Base-by-base conservation (phyloP, 2,329 filamentous ascomycete genomes). In the Coleophoma crateriformis region DNA sequence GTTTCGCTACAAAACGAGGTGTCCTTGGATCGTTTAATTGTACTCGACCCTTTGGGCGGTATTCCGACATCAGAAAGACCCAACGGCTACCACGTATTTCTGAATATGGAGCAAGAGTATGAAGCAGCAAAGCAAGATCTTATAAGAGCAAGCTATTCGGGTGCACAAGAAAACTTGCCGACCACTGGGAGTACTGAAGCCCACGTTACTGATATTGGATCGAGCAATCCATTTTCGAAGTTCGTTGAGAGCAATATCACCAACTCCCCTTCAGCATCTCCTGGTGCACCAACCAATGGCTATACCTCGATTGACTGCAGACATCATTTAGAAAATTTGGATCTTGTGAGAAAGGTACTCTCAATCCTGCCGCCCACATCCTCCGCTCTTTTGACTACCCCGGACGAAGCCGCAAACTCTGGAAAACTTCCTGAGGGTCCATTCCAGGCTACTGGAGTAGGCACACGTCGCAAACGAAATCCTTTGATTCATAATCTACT, bases 101-200 rank as follows among this genome's bases (percentile, higher is more conserved):
- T 99, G 63, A 99, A 99, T 60, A 77, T 99, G 50, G 87, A 95
- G 63, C 90, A 97, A 63, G 92, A 99, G 64, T 96, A 87, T 57
- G 73, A 79, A 1, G 71, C 78, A 22, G 85, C 95, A 45, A 75
- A 81, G 53, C 68, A 77, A 14, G 79, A 90, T 57, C 73, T 95
- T 5, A 49, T 62, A 1, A 43, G 51, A 32, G 45, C 35, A 6
- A 33, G 54, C 7, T 11, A 34, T 17, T 20, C 20, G 6, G 15
- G 33, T 6, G 14, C 38, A 33, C 7, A 40, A 13, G 14, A 20
- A 17, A 49, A 11, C 6, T n/a, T 40, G 15, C 27, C 46, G 8
- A 38, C 50, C 42, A 32, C 13, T 17, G 27, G 50, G 41, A 8
- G 14, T 8, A 38, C 27, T 8, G 14, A 50, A 15, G n/a, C 44